These are phyloP conservation scores for Aspergillus ochraceoroseus DNA, from an alignment of 2,329 filamentous ascomycete species.

Conservation along the genomic window DNA sequence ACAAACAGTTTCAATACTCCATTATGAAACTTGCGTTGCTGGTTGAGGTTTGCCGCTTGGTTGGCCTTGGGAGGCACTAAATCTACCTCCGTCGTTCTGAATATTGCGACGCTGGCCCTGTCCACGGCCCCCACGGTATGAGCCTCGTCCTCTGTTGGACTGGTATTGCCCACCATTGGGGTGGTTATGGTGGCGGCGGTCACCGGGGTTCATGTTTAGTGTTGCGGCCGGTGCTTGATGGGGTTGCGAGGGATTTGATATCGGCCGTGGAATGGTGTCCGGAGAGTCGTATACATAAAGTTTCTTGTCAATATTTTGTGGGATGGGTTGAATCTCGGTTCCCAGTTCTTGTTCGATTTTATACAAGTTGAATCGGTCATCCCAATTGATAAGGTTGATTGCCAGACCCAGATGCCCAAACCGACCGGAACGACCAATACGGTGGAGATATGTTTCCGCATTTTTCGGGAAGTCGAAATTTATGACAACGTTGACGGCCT, in stretches of 20 bases:
- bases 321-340: constrained; percentile 97
- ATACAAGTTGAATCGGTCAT: constrained; percentile 97
- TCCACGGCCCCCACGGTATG: constrained; percentile 43
- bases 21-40: constrained; percentile 29
- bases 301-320: constrained; percentile 89
- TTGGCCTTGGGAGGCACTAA: constrained; percentile 27
- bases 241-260: constrained; percentile 51
- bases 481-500: constrained; percentile 98
- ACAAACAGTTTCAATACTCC: background rate
- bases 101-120: constrained; percentile 42
- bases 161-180: constrained; percentile 37
- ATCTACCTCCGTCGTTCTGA: constrained; percentile 31
- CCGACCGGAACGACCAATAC: constrained; percentile 93
- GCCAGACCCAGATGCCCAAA: constrained; percentile 96
- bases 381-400: constrained; percentile 99
- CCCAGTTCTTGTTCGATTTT: constrained; percentile 96
- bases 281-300: constrained; percentile 97
- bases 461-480: constrained; percentile 99
- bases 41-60: constrained; percentile 29
- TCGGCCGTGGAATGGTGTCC: constrained; percentile 85
- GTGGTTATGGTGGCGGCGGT: constrained; percentile 38
- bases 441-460: constrained; percentile 95
- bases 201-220: constrained; percentile 25
- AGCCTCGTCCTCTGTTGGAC: constrained; percentile 38
- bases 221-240: constrained; percentile 20